Base-by-base conservation (phyloP, 352 stramenopile genomes). In the Phytophthora brassicae region DNA sequence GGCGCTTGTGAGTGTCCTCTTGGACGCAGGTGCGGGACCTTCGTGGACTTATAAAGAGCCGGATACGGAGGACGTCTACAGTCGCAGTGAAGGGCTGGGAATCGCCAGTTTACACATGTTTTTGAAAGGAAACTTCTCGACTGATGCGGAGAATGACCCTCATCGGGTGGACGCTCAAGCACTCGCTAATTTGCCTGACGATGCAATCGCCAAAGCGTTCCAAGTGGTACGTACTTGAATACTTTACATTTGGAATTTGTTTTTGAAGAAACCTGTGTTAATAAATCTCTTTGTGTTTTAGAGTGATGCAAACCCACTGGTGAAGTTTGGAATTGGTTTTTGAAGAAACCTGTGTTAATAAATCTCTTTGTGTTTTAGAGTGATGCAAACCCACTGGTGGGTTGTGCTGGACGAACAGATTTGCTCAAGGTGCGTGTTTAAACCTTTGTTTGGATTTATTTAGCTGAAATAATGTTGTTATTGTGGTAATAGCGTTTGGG, bases 41-140 rank as follows among this genome's bases (percentile, higher is more conserved):
- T 73, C 68, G 42, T 95, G 86, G 86, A 81, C 70, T 56, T 95
- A 74, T 68, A 81, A 82, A 51, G 86, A 95, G 54, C 77, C 71
- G 2, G 72, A 51, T 1, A 92, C 84, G 0, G 72, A 85, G n/a
- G 68, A 91, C 60, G 60, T 72, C 5, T 89, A 88, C 59, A 83
- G 45, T 35, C 83, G 86, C 23, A 93, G 83, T 53, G 86, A 95
- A 65, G 86, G 86, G 0, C 66, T 95, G 22, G 86, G 86, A 20
- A 80, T 95, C 41, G 86, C 86, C 23, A 92, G 80, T 45, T 84
- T 94, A 41, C 83, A 94, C 79, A 95, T 95, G 86, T 94, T 95
- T 48, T 43, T 74, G 24, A 60, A 66, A 1, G 86, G 86, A 19
- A 79, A 68, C 23, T 95, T 95, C 64, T 91, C 80, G n/a, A 66